phyloP scores from a whole-genome alignment of 495 filamentous ascomycete species.

The Opeltia flavorubescens region DNA sequence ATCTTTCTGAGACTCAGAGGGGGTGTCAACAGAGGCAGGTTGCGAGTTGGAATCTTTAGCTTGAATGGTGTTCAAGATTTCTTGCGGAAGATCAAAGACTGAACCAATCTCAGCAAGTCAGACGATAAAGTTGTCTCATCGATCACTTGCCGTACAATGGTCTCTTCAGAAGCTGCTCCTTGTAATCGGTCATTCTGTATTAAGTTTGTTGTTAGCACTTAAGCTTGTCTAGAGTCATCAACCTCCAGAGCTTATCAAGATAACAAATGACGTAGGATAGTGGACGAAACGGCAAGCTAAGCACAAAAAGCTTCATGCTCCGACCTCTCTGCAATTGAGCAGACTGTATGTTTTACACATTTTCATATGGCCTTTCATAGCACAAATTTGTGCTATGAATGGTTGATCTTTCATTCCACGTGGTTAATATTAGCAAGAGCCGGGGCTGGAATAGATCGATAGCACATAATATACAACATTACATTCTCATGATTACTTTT shows the following conservation, averaged over 20 bases:
- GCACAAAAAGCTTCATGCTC: too few species aligned
- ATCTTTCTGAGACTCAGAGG: constrained; percentile 25
- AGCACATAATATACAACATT: neutral
- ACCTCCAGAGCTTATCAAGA: too few species aligned
- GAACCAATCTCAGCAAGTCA: constrained; percentile 15
- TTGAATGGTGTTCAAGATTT: constrained; percentile 57
- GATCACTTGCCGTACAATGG: constrained; percentile 45
- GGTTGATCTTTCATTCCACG: neutral
- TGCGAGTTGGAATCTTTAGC: constrained; percentile 37
- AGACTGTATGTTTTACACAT: too few species aligned
- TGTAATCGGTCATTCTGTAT: constrained; percentile 18
- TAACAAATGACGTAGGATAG: too few species aligned
- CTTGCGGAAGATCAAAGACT: constrained; percentile 79
- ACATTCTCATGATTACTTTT: neutral
- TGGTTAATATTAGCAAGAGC: too few species aligned
- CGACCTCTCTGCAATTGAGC: too few species aligned
- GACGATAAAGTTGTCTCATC: neutral
- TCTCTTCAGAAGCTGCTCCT: constrained; percentile 43
- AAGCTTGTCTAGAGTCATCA: too few species aligned
- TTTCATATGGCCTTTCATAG: too few species aligned
- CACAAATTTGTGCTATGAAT: too few species aligned
- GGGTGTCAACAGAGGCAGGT: constrained; percentile 18
- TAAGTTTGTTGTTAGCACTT: too few species aligned
- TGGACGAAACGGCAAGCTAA: too few species aligned
- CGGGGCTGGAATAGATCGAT: too few species aligned